Percentiles rank a stretch among this genome's conserved stretches.
Evolutionary conservation across 768 basidiomycete genomes (phyloP).

Genomic region (Lanmaoa rubissima): DNA sequence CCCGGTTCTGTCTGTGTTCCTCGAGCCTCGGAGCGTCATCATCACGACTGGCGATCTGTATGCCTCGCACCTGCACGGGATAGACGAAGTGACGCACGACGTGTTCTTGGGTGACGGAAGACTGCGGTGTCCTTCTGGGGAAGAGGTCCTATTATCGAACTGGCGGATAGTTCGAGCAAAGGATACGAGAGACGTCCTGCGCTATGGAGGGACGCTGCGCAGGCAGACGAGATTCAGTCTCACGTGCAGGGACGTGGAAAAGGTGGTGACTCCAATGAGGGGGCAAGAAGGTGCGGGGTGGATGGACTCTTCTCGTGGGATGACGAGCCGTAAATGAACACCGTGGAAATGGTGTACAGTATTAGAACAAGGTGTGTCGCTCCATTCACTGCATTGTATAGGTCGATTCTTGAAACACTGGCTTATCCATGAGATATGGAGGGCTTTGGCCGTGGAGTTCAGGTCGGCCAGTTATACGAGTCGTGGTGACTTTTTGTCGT

Average conservation of each 20-base stretch:
- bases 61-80: constrained; percentile 76
- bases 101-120: constrained; percentile 28
- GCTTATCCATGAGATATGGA: neutral
- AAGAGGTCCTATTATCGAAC: constrained; percentile 53
- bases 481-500: neutral
- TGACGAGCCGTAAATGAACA: neutral
- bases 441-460: neutral
- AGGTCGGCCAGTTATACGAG: neutral
- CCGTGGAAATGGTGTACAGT: neutral
- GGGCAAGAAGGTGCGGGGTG: neutral
- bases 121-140: constrained; percentile 25
- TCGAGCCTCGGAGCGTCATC: constrained; percentile 85
- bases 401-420: neutral
- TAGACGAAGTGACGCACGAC: constrained; percentile 58
- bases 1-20: constrained; percentile 69
- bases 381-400: neutral
- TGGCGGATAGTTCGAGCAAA: constrained; percentile 47
- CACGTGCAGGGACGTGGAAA: constrained; percentile 81
- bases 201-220: constrained; percentile 49
- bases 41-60: constrained; percentile 74
- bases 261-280: constrained; percentile 37
- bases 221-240: constrained; percentile 72
- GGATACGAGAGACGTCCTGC: constrained; percentile 37
- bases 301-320: neutral
- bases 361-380: neutral